These are phyloP conservation scores for Psilocybe sp. DNA, from an alignment of 768 basidiomycete species.

Conservation along the genomic window DNA sequence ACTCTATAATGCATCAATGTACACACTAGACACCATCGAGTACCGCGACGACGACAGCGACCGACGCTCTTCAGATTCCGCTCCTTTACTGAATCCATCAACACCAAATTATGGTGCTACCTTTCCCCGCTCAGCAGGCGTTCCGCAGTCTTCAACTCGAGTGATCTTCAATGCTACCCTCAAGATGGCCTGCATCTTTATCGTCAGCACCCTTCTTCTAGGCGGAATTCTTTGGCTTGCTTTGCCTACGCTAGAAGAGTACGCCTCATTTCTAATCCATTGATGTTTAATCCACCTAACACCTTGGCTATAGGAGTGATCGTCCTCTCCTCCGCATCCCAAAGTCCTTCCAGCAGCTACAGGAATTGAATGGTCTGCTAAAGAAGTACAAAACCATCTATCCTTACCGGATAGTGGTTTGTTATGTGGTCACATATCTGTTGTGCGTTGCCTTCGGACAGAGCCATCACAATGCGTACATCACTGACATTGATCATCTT, in stretches of 20 bases:
- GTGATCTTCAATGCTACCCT: constrained; percentile 78
- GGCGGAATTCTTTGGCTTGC: constrained; percentile 79
- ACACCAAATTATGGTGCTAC: constrained; percentile 55
- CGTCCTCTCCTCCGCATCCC: constrained; percentile 77
- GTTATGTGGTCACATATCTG: constrained; percentile 86
- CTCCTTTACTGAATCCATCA: constrained; percentile 42
- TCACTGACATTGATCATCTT: too few relatives aligned
- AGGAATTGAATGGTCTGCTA: constrained; percentile 78
- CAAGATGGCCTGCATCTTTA: constrained; percentile 81
- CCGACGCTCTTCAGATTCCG: constrained; percentile 22
- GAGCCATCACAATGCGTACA: constrained; percentile 1
- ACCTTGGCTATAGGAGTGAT: constrained; percentile 56
- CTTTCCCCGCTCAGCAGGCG: constrained; percentile 34
- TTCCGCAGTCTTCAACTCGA: constrained; percentile 41
- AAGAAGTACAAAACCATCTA: constrained; percentile 93
- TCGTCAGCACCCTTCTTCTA: constrained; percentile 64
- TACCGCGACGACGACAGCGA: constrained; percentile 25
- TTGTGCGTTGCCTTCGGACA: constrained; percentile 61
- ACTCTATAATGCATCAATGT: constrained; percentile 35
- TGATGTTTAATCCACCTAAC: constrained; percentile 2
- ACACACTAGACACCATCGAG: constrained; percentile 64
- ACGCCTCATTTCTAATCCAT: constrained; percentile 27
- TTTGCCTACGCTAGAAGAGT: constrained; percentile 78
- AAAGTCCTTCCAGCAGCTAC: constrained; percentile 82
- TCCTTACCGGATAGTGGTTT: constrained; percentile 80